Percentiles rank a stretch among this genome's conserved stretches.
Evolutionary conservation across 805 yeast species (phyloP).

Genomic region (Ogataea pilisensis): DNA sequence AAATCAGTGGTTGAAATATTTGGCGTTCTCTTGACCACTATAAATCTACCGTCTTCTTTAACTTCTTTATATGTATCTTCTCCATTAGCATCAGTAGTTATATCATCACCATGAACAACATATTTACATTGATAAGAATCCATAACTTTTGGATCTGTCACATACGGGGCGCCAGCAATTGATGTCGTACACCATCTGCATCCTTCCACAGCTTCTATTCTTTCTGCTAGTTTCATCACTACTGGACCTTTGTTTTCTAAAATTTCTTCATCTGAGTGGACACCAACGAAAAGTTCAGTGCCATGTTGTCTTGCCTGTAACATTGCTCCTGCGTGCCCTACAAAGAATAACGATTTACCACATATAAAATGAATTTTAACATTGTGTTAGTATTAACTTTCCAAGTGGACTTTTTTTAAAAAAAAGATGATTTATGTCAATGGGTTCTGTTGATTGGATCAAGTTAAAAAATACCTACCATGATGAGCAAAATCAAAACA

Average conservation of each 20-base stretch:
- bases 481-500: slow-evolving; percentile 98
- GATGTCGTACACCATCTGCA: slow-evolving; percentile 83
- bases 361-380: too few relatives aligned
- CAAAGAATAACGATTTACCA: too few relatives aligned
- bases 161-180: slow-evolving; percentile 84
- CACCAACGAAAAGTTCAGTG: slow-evolving; percentile 73
- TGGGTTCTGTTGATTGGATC: slow-evolving; percentile 1
- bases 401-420: too few relatives aligned
- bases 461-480: slow-evolving; percentile 38
- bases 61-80: slow-evolving; percentile 85
- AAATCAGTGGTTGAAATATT: slow-evolving; percentile 94
- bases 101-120: slow-evolving; percentile 99
- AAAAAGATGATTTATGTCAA: too few relatives aligned
- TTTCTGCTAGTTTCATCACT: slow-evolving; percentile 80
- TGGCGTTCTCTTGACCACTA: slow-evolving; percentile 90
- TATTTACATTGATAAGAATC: slow-evolving; percentile 70
- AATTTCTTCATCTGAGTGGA: slow-evolving; percentile 90
- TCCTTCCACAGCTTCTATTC: slow-evolving; percentile 80
- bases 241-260: slow-evolving; percentile 84
- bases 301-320: slow-evolving; percentile 88
- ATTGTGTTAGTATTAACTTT: too few relatives aligned
- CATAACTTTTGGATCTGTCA: slow-evolving; percentile 80
- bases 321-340: slow-evolving; percentile 90
- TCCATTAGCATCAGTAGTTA: slow-evolving; percentile 94
- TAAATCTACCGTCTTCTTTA: slow-evolving; percentile 79